These are phyloP conservation scores for Graphiopsis chlorocephala DNA, from an alignment of 2,329 filamentous ascomycete genomes.

Conservation along the genomic window DNA sequence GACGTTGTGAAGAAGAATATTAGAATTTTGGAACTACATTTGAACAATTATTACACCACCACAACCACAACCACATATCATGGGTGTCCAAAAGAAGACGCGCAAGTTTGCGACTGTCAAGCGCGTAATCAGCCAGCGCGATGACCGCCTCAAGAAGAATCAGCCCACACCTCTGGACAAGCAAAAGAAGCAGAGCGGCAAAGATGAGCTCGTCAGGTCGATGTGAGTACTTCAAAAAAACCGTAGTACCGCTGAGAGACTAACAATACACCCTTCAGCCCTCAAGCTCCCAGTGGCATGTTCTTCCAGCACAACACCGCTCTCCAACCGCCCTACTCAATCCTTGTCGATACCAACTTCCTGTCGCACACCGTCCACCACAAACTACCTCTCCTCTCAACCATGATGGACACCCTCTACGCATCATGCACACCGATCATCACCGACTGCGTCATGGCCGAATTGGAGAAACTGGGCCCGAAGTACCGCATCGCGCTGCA, in stretches of 20 bases:
- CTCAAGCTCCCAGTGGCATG: constrained; percentile 52
- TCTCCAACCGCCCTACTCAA: constrained; percentile 76
- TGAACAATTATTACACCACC: background rate
- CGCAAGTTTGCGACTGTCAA: constrained; percentile 88
- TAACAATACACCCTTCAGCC: constrained; percentile 21
- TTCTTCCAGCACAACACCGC: constrained; percentile 90
- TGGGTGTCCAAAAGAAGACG: constrained; percentile 88
- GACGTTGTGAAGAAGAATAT: background rate
- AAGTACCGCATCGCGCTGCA: constrained; percentile 84
- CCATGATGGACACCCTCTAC: constrained; percentile 91
- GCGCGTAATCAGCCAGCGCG: constrained; percentile 75
- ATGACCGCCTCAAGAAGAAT: constrained; percentile 81
- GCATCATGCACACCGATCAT: constrained; percentile 89
- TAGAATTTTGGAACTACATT: background rate
- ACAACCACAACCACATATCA: constrained; percentile 38
- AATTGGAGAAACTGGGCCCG: constrained; percentile 82
- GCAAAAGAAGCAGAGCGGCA: constrained; percentile 53
- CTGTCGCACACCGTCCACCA: constrained; percentile 85
- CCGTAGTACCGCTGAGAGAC: background rate
- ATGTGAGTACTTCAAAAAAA: constrained; percentile 47
- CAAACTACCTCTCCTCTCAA: constrained; percentile 82
- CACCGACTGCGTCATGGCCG: constrained; percentile 77
- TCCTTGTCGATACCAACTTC: constrained; percentile 87
- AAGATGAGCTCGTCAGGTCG: constrained; percentile 67
- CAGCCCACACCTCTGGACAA: constrained; percentile 62